Conservation (phyloP, 2,329 filamentous ascomycete genomes). For the Venturia carpophila region DNA sequence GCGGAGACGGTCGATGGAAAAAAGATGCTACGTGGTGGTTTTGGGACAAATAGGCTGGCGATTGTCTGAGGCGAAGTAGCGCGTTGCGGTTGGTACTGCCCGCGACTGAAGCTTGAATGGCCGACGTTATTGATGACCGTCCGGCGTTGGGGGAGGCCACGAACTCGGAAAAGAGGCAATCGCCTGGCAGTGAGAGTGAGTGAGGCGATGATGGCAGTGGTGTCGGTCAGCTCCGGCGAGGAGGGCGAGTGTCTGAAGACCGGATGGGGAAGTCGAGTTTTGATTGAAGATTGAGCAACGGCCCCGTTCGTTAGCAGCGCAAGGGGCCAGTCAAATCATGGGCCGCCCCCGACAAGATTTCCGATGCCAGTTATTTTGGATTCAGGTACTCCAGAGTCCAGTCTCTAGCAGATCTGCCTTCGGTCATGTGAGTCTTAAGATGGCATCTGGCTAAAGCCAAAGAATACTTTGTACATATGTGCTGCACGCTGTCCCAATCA, state of each 20-base stretch:
- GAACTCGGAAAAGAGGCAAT: slow-evolving; percentile 3
- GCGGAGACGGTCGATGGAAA: slow-evolving; percentile 24
- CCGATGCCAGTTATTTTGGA: background rate
- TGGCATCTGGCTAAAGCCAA: no score
- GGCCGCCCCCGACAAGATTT: background rate
- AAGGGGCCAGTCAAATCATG: background rate
- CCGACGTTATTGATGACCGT: slow-evolving; percentile 5
- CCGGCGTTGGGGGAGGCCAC: background rate
- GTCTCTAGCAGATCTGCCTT: no score
- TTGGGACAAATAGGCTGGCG: background rate
- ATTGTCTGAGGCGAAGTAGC: slow-evolving; percentile 17
- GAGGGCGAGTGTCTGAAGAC: background rate
- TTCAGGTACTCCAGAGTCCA: background rate
- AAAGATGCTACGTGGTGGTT: slow-evolving; percentile 19
- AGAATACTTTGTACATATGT: no score
- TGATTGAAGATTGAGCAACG: slow-evolving; percentile 3
- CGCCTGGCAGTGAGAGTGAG: slow-evolving; percentile 17
- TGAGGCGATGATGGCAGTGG: slow-evolving; percentile 19
- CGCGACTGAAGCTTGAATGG: slow-evolving; percentile 16
- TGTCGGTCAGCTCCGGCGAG: background rate
- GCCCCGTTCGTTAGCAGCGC: background rate
- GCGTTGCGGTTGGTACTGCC: slow-evolving; percentile 18
- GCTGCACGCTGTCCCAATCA: no score
- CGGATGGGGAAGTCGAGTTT: background rate
- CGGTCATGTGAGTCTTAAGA: no score